Evolutionary conservation across 1,139 yeast genomes (phyloP), one percentile per base, ranked within the genome.

Genomic region (Yamadazyma triangularis): DNA sequence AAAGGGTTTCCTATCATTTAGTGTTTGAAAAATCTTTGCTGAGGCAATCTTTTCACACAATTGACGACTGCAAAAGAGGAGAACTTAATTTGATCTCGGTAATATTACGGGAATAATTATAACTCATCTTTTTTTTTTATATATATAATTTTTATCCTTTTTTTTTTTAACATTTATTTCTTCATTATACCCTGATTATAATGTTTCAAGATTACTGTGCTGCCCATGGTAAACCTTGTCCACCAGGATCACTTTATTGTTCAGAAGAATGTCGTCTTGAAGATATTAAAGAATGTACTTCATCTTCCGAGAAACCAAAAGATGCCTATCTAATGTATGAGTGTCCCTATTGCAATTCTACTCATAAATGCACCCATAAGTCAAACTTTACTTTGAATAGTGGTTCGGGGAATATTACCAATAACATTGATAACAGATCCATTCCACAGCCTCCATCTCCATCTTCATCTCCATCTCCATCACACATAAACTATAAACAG

Each of bases 141-240:
- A n/a, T n/a, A n/a, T n/a, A n/a, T n/a, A n/a, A n/a, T n/a, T n/a
- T n/a, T n/a, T n/a, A n/a, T n/a, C n/a, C n/a, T n/a, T n/a, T n/a
- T n/a, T n/a, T n/a, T n/a, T n/a, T n/a, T n/a, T n/a, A n/a, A n/a
- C n/a, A n/a, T n/a, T n/a, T n/a, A n/a, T n/a, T n/a, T n/a, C n/a
- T n/a, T n/a, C n/a, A n/a, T n/a, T n/a, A n/a, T n/a, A n/a, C n/a
- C n/a, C n/a, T n/a, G n/a, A n/a, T n/a, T n/a, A 9, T 9, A 21
- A 47, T 48, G 53, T 47, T 46, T 28, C 45, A 47, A 34, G 53
- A 48, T 26, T 48, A 46, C 32, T 47, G 53, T 27, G 32, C 39
- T 23, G 37, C 47, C 12, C 51, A 48, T 31, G 51, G 51, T 14
- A 36, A 27, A 12, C 49, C 43, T 7, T 39, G 45, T 29, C 33